phyloP scores from a whole-genome alignment of 1,284 basidiomycete species.

The Abortiporus biennis region DNA sequence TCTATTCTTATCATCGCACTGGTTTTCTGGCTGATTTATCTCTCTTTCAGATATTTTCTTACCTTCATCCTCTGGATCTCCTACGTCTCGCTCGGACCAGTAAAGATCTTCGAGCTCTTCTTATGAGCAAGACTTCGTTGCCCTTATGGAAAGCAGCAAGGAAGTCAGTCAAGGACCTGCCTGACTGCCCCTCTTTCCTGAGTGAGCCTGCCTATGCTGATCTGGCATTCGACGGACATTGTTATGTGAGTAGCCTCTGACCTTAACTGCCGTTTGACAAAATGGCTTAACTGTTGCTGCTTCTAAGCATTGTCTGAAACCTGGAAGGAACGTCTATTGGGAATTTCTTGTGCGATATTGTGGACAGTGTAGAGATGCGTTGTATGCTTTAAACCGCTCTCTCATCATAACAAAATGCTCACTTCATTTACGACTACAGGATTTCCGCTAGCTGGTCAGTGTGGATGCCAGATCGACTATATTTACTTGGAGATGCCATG shows the following conservation, averaged over 20 bases:
- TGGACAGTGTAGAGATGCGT: background rate
- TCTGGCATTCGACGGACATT: constrained; percentile 18
- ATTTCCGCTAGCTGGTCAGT: no score
- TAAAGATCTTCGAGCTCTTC: constrained; percentile 27
- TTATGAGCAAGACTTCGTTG: constrained; percentile 30
- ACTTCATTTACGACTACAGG: no score
- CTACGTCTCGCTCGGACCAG: constrained; percentile 35
- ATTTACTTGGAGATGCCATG: no score
- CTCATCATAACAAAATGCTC: no score
- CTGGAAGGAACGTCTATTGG: background rate
- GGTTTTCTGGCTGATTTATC: background rate
- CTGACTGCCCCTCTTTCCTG: constrained; percentile 25
- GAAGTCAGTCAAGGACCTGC: constrained; percentile 13
- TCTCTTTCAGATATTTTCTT: constrained; percentile 36
- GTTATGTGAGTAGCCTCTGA: constrained; percentile 2
- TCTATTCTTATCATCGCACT: background rate
- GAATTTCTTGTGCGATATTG: background rate
- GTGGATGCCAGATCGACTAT: no score
- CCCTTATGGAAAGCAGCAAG: constrained; percentile 36
- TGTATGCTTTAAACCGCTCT: no score
- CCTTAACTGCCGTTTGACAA: no score
- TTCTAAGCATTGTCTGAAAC: no score
- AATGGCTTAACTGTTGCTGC: no score
- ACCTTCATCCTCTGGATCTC: constrained; percentile 41
- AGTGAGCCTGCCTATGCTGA: constrained; percentile 27